These are phyloP conservation scores for Orbilia quercus DNA, from an alignment of 2,329 filamentous ascomycete species.

Conservation along the genomic window DNA sequence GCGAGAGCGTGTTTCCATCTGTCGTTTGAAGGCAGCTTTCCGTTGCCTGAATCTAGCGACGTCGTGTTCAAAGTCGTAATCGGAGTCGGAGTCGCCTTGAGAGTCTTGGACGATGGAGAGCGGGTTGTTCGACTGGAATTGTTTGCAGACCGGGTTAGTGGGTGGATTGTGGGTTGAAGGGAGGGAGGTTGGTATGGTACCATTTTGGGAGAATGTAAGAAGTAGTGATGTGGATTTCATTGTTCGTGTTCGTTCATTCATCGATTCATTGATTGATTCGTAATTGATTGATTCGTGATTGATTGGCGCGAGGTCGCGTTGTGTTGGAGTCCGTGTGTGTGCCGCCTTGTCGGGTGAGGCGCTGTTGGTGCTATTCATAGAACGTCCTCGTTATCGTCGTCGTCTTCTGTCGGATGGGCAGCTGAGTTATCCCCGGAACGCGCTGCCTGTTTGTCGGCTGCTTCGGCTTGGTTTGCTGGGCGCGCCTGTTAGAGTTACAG, in stretches of 20 bases:
- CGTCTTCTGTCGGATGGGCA: constrained; percentile 2
- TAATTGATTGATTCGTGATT: too few relatives aligned
- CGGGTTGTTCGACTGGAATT: neutral
- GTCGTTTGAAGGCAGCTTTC: constrained; percentile 3
- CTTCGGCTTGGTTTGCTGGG: constrained; percentile 4
- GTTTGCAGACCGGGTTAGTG: neutral
- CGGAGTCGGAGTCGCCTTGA: constrained; percentile 40
- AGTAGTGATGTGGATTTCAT: too few relatives aligned
- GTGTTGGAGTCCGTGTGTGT: too few relatives aligned
- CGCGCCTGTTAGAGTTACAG: neutral
- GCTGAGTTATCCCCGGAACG: constrained; percentile 7
- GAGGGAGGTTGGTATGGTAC: too few relatives aligned
- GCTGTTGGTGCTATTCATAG: constrained; percentile 13
- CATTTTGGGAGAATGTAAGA: too few relatives aligned
- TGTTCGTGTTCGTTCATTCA: too few relatives aligned
- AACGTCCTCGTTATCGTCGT: neutral
- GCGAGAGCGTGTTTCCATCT: constrained; percentile 5
- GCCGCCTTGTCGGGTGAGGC: neutral
- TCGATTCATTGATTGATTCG: too few relatives aligned
- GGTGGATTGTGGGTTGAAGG: neutral
- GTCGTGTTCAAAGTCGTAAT: constrained; percentile 47
- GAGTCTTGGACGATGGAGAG: constrained; percentile 36
- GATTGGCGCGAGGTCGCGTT: too few relatives aligned
- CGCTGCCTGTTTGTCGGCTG: constrained; percentile 6
- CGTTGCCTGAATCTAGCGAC: constrained; percentile 21